Evolutionary conservation across 2,329 filamentous ascomycete genomes (phyloP), one percentile per base, ranked within the genome.

Genomic region (Alternaria sp.): DNA sequence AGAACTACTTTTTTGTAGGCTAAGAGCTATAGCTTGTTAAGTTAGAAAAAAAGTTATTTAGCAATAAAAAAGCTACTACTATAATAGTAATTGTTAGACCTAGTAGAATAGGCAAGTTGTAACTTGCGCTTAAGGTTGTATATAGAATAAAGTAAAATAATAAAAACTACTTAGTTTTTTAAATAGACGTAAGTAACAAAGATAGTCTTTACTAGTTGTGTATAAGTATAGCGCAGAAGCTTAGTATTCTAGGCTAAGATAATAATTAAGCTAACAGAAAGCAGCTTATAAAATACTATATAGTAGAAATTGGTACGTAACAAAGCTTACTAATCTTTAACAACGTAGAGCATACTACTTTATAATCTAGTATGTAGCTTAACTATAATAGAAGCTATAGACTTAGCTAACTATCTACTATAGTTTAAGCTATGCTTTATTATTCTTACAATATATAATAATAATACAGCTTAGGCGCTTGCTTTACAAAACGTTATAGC

Each of bases 131-230:
- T 3, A 72, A 80, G 57, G 56, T 82, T 31, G 79, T 77, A 3
- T 74, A 81, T 66, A 77, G 73, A 67, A 70, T 69, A 2, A 78
- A 72, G 54, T 53, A 77, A 8, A 70, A 73, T 34, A 51, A 70
- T 34, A 72, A 73, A 1, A 71, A 75, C 5, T 80, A 70, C 51
- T 80, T 76, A 0, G 65, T 84, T 50, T 77, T 84, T 55, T 84
- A 79, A 81, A 71, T 83, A 3, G 74, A 79, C 4, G 79, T 76
- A 5, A 68, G 73, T 26, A 79, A 77, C 56, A 58, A 64, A n/a
- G 75, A 72, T 13, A 77, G 67, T 52, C 76, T 83, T 53, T 71
- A 81, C 31, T 72, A 79, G 51, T 78, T 78, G 26, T 69, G 63
- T 56, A 50, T 46, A 56, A 62, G 46, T 39, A 52, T 67, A 54